These are phyloP conservation scores for Hamamelis virginiana DNA, from an alignment of 164 flowering plant species.

Conservation along the genomic window DNA sequence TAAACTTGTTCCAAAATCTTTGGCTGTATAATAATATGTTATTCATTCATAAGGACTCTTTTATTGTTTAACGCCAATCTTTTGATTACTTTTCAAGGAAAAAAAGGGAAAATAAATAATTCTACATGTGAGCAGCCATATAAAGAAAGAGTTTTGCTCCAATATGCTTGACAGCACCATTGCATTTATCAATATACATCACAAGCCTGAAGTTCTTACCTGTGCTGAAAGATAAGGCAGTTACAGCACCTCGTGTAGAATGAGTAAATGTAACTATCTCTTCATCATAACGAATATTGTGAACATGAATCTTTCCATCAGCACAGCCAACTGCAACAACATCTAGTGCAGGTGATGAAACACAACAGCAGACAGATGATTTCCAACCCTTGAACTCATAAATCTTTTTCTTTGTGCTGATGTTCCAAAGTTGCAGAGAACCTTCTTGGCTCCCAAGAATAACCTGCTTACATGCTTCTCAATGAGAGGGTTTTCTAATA, in stretches of 20 bases:
- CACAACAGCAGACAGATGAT: slow-evolving; percentile 76
- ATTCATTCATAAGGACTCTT: background rate
- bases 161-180: background rate
- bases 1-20: too few species aligned
- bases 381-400: slow-evolving; percentile 90
- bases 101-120: background rate
- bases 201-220: slow-evolving; percentile 37
- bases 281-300: slow-evolving; percentile 76
- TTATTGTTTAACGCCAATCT: background rate
- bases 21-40: too few species aligned
- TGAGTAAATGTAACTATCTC: slow-evolving; percentile 78
- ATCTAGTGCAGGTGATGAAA: slow-evolving; percentile 93
- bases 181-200: background rate
- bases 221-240: slow-evolving; percentile 86
- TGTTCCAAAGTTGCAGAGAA: slow-evolving; percentile 84
- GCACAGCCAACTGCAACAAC: slow-evolving; percentile 93
- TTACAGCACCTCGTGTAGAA: slow-evolving; percentile 83
- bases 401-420: slow-evolving; percentile 77
- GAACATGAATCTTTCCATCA: slow-evolving; percentile 89
- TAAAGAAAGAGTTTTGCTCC: background rate
- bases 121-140: background rate
- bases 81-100: background rate
- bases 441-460: slow-evolving; percentile 88
- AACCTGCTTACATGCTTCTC: slow-evolving; percentile 43
- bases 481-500: background rate